Evolutionary conservation across 2,329 filamentous ascomycete species (phyloP).

Genomic region (Pezicula radicicola): DNA sequence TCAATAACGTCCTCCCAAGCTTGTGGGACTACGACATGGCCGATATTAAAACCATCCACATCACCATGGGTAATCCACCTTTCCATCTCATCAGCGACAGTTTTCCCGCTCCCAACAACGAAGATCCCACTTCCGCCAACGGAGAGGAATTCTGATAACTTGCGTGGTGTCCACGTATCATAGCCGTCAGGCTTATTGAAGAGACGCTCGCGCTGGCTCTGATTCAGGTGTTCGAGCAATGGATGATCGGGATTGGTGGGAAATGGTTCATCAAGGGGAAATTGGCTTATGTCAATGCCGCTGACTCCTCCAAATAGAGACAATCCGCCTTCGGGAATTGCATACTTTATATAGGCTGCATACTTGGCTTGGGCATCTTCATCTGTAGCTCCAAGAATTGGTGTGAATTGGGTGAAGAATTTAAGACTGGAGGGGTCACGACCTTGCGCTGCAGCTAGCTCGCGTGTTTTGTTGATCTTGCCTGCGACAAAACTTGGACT

Average conservation of each 20-base stretch:
- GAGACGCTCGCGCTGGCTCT: conserved; percentile 38
- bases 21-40: conserved; percentile 62
- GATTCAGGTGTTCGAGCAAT: conserved; percentile 38
- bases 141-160: conserved; percentile 63
- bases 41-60: conserved; percentile 72
- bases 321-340: conserved; percentile 60
- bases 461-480: conserved; percentile 58
- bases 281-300: conserved; percentile 56
- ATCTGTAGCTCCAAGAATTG: conserved; percentile 59
- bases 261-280: conserved; percentile 55
- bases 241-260: conserved; percentile 37
- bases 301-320: conserved; percentile 72
- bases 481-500: conserved; percentile 56
- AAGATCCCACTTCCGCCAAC: conserved; percentile 65
- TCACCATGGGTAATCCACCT: conserved; percentile 65
- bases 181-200: conserved; percentile 55
- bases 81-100: conserved; percentile 66
- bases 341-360: conserved; percentile 55
- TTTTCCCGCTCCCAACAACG: conserved; percentile 59
- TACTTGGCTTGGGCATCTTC: conserved; percentile 63
- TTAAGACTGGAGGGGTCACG: conserved; percentile 59
- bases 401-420: conserved; percentile 63
- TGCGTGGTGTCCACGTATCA: conserved; percentile 67
- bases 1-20: conserved; percentile 66
- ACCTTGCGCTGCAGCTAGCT: conserved; percentile 48